A percentile compares a stretch with the other conserved stretches of the same genome.
Evolutionary conservation across 805 yeast species (phyloP).

Genomic region (Candida odintsovae): DNA sequence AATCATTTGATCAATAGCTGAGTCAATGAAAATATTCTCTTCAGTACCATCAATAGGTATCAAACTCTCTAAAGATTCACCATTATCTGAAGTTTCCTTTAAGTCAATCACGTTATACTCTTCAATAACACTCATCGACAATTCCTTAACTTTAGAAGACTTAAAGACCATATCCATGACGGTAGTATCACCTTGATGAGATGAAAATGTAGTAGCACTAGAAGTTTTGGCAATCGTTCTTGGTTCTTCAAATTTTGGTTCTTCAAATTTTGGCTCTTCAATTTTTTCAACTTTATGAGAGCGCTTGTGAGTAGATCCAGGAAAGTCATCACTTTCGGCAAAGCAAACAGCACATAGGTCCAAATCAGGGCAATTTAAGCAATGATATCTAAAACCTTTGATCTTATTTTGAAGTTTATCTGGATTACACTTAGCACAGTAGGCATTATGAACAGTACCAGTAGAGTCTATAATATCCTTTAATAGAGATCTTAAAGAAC

Average conservation of each 20-base stretch:
- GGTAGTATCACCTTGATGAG: neutral
- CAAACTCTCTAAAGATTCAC: neutral
- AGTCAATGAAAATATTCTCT: neutral
- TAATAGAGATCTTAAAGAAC: neutral
- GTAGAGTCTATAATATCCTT: neutral
- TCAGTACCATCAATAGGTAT: neutral
- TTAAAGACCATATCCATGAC: neutral
- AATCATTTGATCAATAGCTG: neutral
- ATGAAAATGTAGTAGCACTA: neutral
- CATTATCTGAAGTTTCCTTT: neutral
- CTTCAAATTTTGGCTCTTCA: no score
- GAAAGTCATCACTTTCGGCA: neutral
- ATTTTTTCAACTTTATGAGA: neutral
- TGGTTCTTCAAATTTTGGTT: neutral
- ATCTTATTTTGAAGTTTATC: neutral
- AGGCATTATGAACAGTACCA: neutral
- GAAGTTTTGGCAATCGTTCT: neutral
- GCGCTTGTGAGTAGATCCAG: neutral
- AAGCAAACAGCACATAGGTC: neutral
- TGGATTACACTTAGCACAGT: neutral
- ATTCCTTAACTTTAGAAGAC: neutral
- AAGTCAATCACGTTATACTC: neutral
- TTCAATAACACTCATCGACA: neutral
- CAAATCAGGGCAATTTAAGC: neutral
- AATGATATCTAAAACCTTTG: neutral